phyloP scores from a whole-genome alignment of 495 filamentous ascomycete genomes.

The Venustampulla echinocandica region DNA sequence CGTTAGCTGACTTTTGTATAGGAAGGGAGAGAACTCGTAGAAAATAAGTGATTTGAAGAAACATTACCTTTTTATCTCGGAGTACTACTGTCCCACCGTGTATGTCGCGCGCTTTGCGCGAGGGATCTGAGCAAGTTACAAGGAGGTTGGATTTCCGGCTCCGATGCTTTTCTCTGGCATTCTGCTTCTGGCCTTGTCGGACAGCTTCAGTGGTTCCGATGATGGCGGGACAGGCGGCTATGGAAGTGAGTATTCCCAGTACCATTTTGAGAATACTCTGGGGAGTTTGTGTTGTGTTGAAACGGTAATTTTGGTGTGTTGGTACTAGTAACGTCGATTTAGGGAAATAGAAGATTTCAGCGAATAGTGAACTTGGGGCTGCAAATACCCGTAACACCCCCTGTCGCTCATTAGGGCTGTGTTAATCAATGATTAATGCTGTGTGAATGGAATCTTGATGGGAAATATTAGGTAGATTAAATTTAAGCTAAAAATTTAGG shows the following conservation, averaged over 20 bases:
- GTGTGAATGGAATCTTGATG: too few relatives aligned
- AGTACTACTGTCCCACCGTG: slow-evolving; percentile 39
- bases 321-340: too few relatives aligned
- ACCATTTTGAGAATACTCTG: slow-evolving; percentile 22
- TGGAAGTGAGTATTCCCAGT: slow-evolving; percentile 31
- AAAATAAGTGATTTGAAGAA: too few relatives aligned
- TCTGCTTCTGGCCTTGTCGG: slow-evolving; percentile 37
- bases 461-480: too few relatives aligned
- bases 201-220: slow-evolving; percentile 44
- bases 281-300: too few relatives aligned
- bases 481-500: too few relatives aligned
- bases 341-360: too few relatives aligned
- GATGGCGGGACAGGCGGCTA: slow-evolving; percentile 42
- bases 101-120: slow-evolving; percentile 29
- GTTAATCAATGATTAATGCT: too few relatives aligned
- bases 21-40: background rate
- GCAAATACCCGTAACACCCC: too few relatives aligned
- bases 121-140: slow-evolving; percentile 35
- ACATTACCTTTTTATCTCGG: slow-evolving; percentile 31
- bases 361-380: too few relatives aligned
- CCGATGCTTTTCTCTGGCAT: slow-evolving; percentile 37
- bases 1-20: background rate
- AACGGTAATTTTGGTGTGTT: too few relatives aligned
- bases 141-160: slow-evolving; percentile 41
- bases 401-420: too few relatives aligned